phyloP scores from a whole-genome alignment of 1,284 basidiomycete genomes.

The Leccinum fuscescens region DNA sequence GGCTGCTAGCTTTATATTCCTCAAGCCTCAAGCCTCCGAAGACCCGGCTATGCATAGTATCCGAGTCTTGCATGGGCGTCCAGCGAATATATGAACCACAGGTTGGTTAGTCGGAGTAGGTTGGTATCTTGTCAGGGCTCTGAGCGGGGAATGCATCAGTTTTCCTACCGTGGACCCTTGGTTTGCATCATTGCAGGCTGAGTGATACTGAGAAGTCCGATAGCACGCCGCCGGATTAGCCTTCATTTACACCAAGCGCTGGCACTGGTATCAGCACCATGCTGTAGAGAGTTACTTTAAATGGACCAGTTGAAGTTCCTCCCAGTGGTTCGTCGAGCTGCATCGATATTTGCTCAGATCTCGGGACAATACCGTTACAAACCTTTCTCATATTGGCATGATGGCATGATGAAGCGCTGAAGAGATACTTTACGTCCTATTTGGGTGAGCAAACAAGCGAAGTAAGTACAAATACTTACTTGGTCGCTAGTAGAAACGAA shows the following conservation, averaged over 20 bases:
- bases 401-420: not conserved
- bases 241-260: constrained; percentile 9
- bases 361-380: not conserved
- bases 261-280: constrained; percentile 26
- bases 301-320: not conserved
- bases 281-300: constrained; percentile 22
- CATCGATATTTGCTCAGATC: not conserved
- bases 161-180: not conserved
- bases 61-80: constrained; percentile 1
- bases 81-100: constrained; percentile 15
- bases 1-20: constrained; percentile 19
- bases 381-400: not conserved
- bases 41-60: constrained; percentile 11
- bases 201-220: not conserved
- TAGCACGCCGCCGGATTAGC: not conserved
- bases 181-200: not conserved
- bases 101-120: constrained; percentile 22
- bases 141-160: not conserved
- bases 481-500: not conserved
- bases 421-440: constrained; percentile 1
- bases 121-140: constrained; percentile 5
- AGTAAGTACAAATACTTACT: not conserved
- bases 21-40: not conserved
- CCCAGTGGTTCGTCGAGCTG: not conserved
- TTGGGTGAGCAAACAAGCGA: not conserved